Evolutionary conservation across 2,329 filamentous ascomycete species (phyloP).

Genomic region (Exophiala bonariae): DNA sequence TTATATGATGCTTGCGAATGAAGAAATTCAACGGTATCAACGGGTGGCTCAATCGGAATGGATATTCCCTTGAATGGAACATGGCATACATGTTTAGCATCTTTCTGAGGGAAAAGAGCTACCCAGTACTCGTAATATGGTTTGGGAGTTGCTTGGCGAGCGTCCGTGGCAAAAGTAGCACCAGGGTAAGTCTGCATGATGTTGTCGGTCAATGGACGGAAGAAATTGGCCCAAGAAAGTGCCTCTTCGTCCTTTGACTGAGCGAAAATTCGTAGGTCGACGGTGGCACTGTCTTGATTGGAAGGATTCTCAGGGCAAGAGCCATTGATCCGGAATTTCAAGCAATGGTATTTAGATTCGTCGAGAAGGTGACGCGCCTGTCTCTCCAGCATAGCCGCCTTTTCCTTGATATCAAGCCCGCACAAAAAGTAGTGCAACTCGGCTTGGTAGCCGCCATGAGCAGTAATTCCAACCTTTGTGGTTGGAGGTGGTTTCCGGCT

Average conservation of each 20-base stretch:
- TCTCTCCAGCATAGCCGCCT: conserved; percentile 43
- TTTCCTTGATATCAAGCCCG: conserved; percentile 45
- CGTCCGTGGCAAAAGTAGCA: conserved; percentile 20
- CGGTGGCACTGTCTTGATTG: conserved; percentile 36
- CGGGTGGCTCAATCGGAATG: conserved; percentile 26
- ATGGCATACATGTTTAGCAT: conserved; percentile 30
- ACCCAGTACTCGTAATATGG: conserved; percentile 32
- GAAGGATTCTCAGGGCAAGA: conserved; percentile 24
- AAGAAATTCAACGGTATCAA: conserved; percentile 26
- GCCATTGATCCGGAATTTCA: conserved; percentile 22
- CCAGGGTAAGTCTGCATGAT: conserved; percentile 28
- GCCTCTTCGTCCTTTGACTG: conserved; percentile 40
- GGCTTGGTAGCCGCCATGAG: conserved; percentile 46
- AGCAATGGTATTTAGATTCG: conserved; percentile 11
- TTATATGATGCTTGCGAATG: conserved; percentile 21
- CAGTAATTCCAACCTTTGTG: conserved; percentile 50
- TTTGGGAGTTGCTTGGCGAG: conserved; percentile 14
- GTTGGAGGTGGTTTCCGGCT: conserved; percentile 47
- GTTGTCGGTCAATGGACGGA: conserved; percentile 36
- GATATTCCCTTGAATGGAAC: conserved; percentile 12
- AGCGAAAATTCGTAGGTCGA: conserved; percentile 37
- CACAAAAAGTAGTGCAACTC: conserved; percentile 44
- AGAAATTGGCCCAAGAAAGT: conserved; percentile 21
- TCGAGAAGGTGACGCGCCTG: conserved; percentile 38
- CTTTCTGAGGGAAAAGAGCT: conserved; percentile 30